Conservation (phyloP, 805 yeast genomes). For the Pichia cabralensis region DNA sequence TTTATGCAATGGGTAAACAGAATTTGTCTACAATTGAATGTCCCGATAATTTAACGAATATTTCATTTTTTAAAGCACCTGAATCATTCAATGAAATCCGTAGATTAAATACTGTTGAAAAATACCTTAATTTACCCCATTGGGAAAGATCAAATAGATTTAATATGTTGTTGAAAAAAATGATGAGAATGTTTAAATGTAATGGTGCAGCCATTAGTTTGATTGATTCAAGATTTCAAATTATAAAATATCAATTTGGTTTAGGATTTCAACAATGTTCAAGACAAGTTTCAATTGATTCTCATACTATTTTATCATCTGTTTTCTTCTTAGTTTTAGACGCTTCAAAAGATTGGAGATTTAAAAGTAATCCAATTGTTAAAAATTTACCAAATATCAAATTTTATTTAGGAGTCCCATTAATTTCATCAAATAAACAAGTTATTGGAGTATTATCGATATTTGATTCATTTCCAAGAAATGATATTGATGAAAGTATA, state of each 20-base stretch:
- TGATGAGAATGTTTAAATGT: constrained; percentile 34
- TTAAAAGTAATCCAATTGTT: constrained; percentile 51
- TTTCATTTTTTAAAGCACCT: constrained; percentile 51
- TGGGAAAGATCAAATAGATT: constrained; percentile 39
- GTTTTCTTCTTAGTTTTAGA: constrained; percentile 47
- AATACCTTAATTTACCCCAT: constrained; percentile 31
- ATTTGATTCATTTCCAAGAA: constrained; percentile 39
- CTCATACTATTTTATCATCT: constrained; percentile 54
- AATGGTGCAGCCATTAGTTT: constrained; percentile 51
- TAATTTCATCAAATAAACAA: constrained; percentile 30
- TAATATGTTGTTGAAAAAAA: constrained; percentile 27
- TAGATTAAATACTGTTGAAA: constrained; percentile 35
- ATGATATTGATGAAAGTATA: constrained; percentile 26
- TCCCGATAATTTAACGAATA: constrained; percentile 41
- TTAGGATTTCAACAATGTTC: constrained; percentile 42
- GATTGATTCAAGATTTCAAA: constrained; percentile 37
- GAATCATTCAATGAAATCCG: constrained; percentile 39
- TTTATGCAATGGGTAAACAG: constrained; percentile 46
- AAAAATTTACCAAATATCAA: constrained; percentile 47
- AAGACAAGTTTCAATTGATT: constrained; percentile 51
- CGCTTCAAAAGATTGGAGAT: constrained; percentile 65
- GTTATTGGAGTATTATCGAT: constrained; percentile 51
- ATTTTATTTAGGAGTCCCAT: constrained; percentile 60
- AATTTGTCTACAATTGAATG: constrained; percentile 43
- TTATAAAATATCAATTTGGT: constrained; percentile 39